Evolutionary conservation across 78 protist species (phyloP).

Genomic region (Dictyostelium intermedium): DNA sequence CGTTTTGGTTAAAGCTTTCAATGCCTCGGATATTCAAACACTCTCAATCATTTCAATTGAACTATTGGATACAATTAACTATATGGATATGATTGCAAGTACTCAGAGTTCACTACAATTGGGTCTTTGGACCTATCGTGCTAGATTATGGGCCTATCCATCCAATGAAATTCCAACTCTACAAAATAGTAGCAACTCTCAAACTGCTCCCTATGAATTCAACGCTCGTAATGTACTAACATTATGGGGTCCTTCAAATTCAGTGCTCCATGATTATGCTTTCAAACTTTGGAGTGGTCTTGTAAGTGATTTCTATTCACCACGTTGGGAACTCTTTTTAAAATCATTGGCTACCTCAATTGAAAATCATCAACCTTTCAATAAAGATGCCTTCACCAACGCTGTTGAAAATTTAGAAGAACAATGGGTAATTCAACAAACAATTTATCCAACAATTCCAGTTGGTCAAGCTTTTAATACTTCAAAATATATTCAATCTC

Average conservation of each 20-base stretch:
- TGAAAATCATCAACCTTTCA: neutral
- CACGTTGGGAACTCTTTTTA: slow-evolving; percentile 32
- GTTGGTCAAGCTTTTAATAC: slow-evolving; percentile 10
- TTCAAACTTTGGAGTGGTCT: slow-evolving; percentile 79
- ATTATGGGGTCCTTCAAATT: slow-evolving; percentile 66
- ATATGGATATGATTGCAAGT: slow-evolving; percentile 24
- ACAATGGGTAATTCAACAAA: neutral
- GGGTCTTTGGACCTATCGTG: slow-evolving; percentile 46
- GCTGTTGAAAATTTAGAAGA: neutral
- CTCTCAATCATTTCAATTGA: neutral
- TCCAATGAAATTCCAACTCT: neutral
- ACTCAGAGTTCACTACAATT: slow-evolving; percentile 8
- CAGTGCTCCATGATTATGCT: slow-evolving; percentile 76
- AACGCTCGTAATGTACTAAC: slow-evolving; percentile 82
- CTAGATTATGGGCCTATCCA: slow-evolving; percentile 20
- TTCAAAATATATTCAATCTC: slow-evolving; percentile 14
- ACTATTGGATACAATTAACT: neutral
- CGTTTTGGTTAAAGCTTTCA: neutral
- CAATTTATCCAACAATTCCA: slow-evolving; percentile 7
- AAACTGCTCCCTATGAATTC: slow-evolving; percentile 29
- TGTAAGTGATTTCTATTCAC: slow-evolving; percentile 9
- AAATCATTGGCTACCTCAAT: neutral
- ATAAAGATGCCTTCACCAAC: neutral
- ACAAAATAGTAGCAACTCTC: neutral
- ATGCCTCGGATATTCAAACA: neutral